phyloP scores from a whole-genome alignment of 2,329 filamentous ascomycete species.

The Westerdykella sp. region DNA sequence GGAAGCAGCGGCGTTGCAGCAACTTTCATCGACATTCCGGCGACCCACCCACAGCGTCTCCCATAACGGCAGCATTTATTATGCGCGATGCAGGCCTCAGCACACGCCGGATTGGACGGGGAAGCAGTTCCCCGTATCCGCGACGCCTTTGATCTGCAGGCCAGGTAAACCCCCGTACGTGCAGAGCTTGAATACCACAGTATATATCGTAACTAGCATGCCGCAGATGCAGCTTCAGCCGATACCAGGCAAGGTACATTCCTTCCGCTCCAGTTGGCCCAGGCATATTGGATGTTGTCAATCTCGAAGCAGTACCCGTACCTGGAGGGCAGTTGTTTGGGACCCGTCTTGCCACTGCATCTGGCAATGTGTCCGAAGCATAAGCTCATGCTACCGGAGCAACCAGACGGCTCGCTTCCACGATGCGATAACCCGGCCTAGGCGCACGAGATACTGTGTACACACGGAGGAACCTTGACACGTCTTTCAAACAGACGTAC shows the following conservation, averaged over 20 bases:
- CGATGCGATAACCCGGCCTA: not conserved
- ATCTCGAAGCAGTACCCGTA: constrained; percentile 15
- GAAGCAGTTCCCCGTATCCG: constrained; percentile 30
- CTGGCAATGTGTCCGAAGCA: constrained; percentile 22
- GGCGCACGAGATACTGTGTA: constrained; percentile 2
- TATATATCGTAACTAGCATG: constrained; percentile 9
- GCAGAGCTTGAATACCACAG: constrained; percentile 21
- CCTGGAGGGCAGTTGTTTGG: constrained; percentile 7
- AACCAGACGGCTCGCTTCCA: not conserved
- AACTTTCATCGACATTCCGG: constrained; percentile 18
- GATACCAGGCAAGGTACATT: constrained; percentile 23
- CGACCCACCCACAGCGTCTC: constrained; percentile 4
- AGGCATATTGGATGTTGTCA: constrained; percentile 27
- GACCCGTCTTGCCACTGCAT: constrained; percentile 12
- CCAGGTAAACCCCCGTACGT: constrained; percentile 30
- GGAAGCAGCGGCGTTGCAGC: constrained; percentile 13
- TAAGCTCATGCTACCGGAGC: constrained; percentile 3
- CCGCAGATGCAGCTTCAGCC: constrained; percentile 30
- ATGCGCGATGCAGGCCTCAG: constrained; percentile 24
- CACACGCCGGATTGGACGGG: constrained; percentile 25
- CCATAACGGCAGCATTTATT: constrained; percentile 1
- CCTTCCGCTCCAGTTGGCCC: constrained; percentile 15
- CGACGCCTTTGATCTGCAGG: constrained; percentile 32
- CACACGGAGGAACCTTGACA: constrained; percentile 11
- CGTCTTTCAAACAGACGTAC: constrained; percentile 8